phyloP scores from a whole-genome alignment of 768 basidiomycete genomes.

The Punctularia strigosozonata region DNA sequence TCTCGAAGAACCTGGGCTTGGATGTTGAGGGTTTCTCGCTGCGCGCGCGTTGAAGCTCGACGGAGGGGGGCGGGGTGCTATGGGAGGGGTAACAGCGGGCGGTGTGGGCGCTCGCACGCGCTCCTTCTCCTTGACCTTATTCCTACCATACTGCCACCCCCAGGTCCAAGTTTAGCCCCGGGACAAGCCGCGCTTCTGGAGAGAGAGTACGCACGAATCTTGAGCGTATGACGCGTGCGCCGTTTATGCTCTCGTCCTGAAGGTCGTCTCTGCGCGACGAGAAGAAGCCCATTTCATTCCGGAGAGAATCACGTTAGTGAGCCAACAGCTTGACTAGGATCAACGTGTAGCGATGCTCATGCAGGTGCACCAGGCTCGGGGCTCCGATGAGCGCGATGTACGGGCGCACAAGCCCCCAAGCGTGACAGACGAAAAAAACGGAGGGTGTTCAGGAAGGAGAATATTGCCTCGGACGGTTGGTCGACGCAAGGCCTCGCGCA shows the following conservation, averaged over 20 bases:
- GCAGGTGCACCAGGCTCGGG: no score
- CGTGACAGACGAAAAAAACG: no score
- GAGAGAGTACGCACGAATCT: slow-evolving; percentile 21
- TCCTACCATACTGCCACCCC: slow-evolving; percentile 17
- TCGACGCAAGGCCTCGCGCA: no score
- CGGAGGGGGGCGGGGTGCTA: slow-evolving; percentile 2
- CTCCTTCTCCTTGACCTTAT: slow-evolving; percentile 19
- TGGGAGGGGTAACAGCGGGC: slow-evolving; percentile 4
- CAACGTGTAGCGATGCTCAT: no score
- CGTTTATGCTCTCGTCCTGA: slow-evolving; percentile 8
- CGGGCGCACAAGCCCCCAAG: no score
- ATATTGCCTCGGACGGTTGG: no score
- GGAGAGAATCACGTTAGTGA: no score
- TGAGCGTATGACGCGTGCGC: slow-evolving; percentile 23
- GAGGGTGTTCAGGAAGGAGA: no score
- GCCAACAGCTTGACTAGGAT: no score
- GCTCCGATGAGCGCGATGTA: no score
- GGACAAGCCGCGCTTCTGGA: slow-evolving; percentile 5
- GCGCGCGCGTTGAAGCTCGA: slow-evolving; percentile 8
- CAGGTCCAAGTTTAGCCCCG: background rate
- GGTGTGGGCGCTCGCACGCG: slow-evolving; percentile 4
- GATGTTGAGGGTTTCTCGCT: no score
- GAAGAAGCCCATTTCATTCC: slow-evolving; percentile 30
- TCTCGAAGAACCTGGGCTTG: slow-evolving; percentile 8
- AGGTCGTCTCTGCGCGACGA: slow-evolving; percentile 23